Conservation (phyloP, 139 green algal genomes). For the Picochlorum sp. region DNA sequence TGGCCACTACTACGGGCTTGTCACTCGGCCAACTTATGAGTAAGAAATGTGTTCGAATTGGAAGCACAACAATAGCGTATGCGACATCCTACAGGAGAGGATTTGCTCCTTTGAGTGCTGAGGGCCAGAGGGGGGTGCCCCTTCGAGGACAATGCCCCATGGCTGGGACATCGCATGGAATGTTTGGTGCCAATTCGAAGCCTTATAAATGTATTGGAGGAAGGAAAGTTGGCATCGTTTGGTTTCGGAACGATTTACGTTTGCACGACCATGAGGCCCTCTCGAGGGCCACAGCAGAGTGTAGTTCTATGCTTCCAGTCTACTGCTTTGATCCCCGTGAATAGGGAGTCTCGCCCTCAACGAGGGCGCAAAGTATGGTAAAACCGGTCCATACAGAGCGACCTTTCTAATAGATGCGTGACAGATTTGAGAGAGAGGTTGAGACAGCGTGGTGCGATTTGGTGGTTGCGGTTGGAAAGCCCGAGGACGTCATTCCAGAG, state of each 20-base stretch:
- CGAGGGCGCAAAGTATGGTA: slow-evolving; percentile 34
- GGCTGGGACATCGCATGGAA: no score
- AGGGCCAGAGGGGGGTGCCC: no score
- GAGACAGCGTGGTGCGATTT: slow-evolving; percentile 35
- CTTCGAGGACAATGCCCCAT: no score
- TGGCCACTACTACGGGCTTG: no score
- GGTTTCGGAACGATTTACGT: slow-evolving; percentile 42
- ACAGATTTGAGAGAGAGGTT: slow-evolving; percentile 40
- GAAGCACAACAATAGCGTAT: no score
- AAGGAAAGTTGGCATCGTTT: slow-evolving; percentile 21
- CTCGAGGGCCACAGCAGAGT: slow-evolving; percentile 22
- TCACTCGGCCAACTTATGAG: no score
- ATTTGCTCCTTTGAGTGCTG: no score
- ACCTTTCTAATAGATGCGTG: slow-evolving; percentile 50
- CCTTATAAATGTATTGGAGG: slow-evolving; percentile 2
- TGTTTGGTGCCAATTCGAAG: no score
- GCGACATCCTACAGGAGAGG: no score
- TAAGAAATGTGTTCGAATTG: no score
- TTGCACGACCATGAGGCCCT: slow-evolving; percentile 53
- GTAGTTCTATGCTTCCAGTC: slow-evolving; percentile 34
- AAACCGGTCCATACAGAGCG: slow-evolving; percentile 26
- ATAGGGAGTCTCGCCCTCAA: slow-evolving; percentile 29
- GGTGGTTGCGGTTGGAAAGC: slow-evolving; percentile 44
- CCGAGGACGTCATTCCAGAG: slow-evolving; percentile 38
- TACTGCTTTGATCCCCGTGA: slow-evolving; percentile 57